These are phyloP conservation scores for Populus nigra DNA, from an alignment of 345 rosid genomes.

Conservation along the genomic window DNA sequence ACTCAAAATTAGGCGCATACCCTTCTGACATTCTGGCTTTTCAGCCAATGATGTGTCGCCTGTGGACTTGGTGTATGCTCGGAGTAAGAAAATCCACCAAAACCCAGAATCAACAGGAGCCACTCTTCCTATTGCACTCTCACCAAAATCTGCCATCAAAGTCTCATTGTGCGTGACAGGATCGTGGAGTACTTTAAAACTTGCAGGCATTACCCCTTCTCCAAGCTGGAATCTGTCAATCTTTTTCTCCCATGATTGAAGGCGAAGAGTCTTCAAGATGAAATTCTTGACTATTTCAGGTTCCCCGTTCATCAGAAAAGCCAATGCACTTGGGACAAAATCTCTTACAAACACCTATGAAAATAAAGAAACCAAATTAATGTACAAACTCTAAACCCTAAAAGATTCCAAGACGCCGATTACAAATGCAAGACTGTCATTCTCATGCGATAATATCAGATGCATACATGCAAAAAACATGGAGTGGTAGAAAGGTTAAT, in stretches of 20 bases:
- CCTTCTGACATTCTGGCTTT: conserved; percentile 91
- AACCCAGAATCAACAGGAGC: conserved; percentile 98
- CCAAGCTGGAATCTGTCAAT: conserved; percentile 95
- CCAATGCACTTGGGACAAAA: conserved; percentile 87
- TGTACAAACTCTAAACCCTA: background rate
- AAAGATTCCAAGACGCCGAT: background rate
- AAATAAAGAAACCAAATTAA: conserved; percentile 1
- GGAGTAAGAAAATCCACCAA: conserved; percentile 95
- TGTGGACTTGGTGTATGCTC: conserved; percentile 88
- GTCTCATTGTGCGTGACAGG: conserved; percentile 80
- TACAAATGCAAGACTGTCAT: background rate
- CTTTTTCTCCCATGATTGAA: conserved; percentile 97
- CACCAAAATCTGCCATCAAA: conserved; percentile 89
- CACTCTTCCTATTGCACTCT: conserved; percentile 96
- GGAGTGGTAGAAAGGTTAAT: background rate
- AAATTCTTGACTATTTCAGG: conserved; percentile 85
- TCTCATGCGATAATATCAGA: background rate
- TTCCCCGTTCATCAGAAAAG: conserved; percentile 83
- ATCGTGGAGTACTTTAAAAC: conserved; percentile 92
- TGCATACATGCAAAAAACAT: background rate
- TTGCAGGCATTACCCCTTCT: conserved; percentile 98
- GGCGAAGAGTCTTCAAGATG: conserved; percentile 84
- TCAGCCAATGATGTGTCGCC: conserved; percentile 87
- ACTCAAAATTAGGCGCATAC: conserved; percentile 84
- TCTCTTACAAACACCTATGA: conserved; percentile 89